Conservation (phyloP, 495 filamentous ascomycete genomes). For the Immersiella caudata region DNA sequence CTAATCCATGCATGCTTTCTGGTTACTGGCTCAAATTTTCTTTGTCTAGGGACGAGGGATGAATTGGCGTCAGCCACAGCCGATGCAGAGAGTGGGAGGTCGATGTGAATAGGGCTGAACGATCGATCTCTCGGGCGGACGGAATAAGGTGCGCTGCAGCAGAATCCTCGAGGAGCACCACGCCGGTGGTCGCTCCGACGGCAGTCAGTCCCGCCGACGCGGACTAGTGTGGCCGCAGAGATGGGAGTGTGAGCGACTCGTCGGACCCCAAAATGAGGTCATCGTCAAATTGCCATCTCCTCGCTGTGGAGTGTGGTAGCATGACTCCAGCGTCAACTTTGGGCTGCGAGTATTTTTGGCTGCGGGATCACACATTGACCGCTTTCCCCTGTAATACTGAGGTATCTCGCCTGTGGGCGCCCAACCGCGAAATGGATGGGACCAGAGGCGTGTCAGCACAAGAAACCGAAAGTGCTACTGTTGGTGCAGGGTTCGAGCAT, state of each 20-base stretch:
- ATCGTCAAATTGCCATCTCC: background rate
- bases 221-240: background rate
- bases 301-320: background rate
- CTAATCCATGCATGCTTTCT: background rate
- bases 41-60: conserved; percentile 1
- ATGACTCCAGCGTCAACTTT: background rate
- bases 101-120: conserved; percentile 15
- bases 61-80: conserved; percentile 21
- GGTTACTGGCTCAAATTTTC: background rate
- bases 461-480: background rate
- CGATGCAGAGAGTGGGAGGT: background rate
- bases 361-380: background rate
- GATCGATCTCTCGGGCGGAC: background rate
- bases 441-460: background rate
- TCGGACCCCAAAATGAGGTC: background rate
- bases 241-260: background rate
- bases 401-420: no score
- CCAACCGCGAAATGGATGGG: background rate
- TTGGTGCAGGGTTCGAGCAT: background rate
- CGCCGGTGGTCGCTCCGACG: background rate
- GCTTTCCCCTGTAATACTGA: no score
- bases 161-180: background rate
- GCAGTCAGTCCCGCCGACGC: background rate
- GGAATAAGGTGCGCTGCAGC: background rate
- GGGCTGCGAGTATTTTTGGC: background rate